A percentile compares a stretch with the other conserved stretches of the same genome.
These are phyloP conservation scores for Boletus rubropictus DNA, from an alignment of 768 basidiomycete species.

Conservation along the genomic window DNA sequence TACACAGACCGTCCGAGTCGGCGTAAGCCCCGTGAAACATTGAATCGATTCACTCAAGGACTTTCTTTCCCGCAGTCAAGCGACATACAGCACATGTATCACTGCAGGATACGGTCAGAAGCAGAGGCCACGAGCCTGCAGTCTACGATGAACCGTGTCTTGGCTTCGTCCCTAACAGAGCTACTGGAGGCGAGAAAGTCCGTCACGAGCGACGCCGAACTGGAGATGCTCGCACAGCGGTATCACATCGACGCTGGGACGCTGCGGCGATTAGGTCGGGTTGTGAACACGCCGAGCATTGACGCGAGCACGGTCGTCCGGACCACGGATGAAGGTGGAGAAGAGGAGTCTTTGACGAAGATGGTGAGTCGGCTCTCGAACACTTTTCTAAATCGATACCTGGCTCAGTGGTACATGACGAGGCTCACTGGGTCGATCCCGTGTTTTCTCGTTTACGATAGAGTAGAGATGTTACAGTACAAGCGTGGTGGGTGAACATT, in stretches of 20 bases:
- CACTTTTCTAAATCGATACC: background rate
- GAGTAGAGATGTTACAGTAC: slow-evolving; percentile 4
- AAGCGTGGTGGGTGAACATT: slow-evolving; percentile 3
- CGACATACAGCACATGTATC: slow-evolving; percentile 42
- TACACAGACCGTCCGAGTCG: slow-evolving; percentile 46
- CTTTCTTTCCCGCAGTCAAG: slow-evolving; percentile 11
- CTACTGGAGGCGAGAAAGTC: slow-evolving; percentile 62
- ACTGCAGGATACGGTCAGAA: slow-evolving; percentile 52
- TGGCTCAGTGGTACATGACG: background rate
- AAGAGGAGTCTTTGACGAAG: slow-evolving; percentile 50
- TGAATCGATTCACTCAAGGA: background rate
- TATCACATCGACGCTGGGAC: slow-evolving; percentile 51
- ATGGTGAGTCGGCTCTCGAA: slow-evolving; percentile 36
- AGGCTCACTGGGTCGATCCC: slow-evolving; percentile 30
- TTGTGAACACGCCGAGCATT: slow-evolving; percentile 63
- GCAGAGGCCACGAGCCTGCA: slow-evolving; percentile 40
- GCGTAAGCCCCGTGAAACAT: slow-evolving; percentile 24
- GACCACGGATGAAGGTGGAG: slow-evolving; percentile 47
- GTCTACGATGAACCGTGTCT: slow-evolving; percentile 47
- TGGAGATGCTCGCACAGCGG: slow-evolving; percentile 46
- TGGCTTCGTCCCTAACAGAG: slow-evolving; percentile 46
- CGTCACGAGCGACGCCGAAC: slow-evolving; percentile 34
- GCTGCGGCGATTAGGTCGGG: slow-evolving; percentile 47
- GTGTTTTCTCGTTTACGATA: background rate
- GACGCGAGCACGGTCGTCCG: slow-evolving; percentile 40